Conservation (phyloP, 1,284 basidiomycete species). For the Leccinum subrobustum region DNA sequence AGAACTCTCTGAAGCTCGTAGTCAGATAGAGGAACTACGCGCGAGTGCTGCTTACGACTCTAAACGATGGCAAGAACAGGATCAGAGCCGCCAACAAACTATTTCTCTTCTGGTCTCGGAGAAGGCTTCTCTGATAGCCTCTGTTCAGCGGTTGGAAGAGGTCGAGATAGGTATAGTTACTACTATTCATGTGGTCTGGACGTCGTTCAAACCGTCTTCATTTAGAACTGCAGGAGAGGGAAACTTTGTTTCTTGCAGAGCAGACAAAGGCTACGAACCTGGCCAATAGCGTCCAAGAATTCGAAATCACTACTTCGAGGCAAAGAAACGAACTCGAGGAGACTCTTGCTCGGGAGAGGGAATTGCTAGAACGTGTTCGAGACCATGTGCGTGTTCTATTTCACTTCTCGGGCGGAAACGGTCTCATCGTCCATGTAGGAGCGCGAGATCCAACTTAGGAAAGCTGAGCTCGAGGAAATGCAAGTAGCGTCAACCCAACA, state of each 20-base stretch:
- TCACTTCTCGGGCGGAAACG: not conserved
- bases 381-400: constrained; percentile 51
- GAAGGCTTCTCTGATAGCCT: constrained; percentile 56
- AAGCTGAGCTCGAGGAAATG: constrained; percentile 51
- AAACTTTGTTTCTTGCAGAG: constrained; percentile 45
- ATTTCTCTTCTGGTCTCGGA: constrained; percentile 69
- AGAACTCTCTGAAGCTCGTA: constrained; percentile 22
- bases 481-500: constrained; percentile 53
- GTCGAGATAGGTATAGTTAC: constrained; percentile 47
- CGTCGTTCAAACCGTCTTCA: not conserved
- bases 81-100: constrained; percentile 59
- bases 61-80: constrained; percentile 31
- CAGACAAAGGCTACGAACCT: constrained; percentile 40
- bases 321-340: constrained; percentile 42
- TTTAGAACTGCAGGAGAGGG: constrained; percentile 49
- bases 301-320: constrained; percentile 40
- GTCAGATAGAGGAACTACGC: constrained; percentile 21
- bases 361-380: constrained; percentile 53
- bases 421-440: constrained; percentile 45
- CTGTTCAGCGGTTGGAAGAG: constrained; percentile 51
- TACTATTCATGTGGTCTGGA: not conserved
- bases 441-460: constrained; percentile 63
- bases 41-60: constrained; percentile 13
- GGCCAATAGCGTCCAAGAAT: constrained; percentile 40
- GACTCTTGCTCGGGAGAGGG: constrained; percentile 45